Base-by-base conservation (phyloP, 2,329 filamentous ascomycete genomes). In the Colletotrichum sp. region DNA sequence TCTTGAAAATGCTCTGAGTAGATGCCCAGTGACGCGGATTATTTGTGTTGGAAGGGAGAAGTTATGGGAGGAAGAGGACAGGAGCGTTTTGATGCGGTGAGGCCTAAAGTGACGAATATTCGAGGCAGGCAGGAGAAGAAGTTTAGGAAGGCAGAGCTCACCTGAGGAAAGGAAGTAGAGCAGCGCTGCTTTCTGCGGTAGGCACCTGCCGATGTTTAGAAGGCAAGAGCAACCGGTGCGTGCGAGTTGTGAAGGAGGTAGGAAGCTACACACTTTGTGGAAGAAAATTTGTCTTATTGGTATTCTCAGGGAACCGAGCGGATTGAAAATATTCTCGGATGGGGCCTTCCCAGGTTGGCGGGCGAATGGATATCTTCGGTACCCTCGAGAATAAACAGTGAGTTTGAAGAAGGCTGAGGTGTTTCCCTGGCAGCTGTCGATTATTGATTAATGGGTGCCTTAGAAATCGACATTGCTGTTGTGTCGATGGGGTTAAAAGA, bases 281-380 rank as follows among this genome's bases (percentile, higher is more conserved):
- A 8, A 52, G 43, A 2, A 6, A 5, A 5, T 8, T 21, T 52
- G n/a, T 52, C 43, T 21, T 21, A 6, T 21, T 48, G 38, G 3
- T 21, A 0, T 2, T 52, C 43, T 52, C 1, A 1, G n/a, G 43
- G 43, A 21, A 52, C 12, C n/a, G n/a, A 52, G n/a, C 43, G 18
- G 0, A 2, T 48, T 48, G 3, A 3, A n/a, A 48, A 48, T 21
- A 12, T 1, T 21, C 9, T 48, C 38, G 9, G 3, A n/a, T 12
- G 8, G 8, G 18, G 16, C 36, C 38, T n/a, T 12, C 8, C 18
- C 2, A 18, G 8, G 16, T 18, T n/a, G 38, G 38, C n/a, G 0
- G 4, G 43, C 10, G n/a, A 52, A 8, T 52, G 0, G 43, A 5
- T 52, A 52, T 21, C 0, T 21, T 1, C 1, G 18, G n/a, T 52